A percentile compares a stretch with the other conserved stretches of the same genome.
Evolutionary conservation across 225 moss, liverwort and hornwort genomes (phyloP).

Genomic region (Polytrichum formosum): DNA sequence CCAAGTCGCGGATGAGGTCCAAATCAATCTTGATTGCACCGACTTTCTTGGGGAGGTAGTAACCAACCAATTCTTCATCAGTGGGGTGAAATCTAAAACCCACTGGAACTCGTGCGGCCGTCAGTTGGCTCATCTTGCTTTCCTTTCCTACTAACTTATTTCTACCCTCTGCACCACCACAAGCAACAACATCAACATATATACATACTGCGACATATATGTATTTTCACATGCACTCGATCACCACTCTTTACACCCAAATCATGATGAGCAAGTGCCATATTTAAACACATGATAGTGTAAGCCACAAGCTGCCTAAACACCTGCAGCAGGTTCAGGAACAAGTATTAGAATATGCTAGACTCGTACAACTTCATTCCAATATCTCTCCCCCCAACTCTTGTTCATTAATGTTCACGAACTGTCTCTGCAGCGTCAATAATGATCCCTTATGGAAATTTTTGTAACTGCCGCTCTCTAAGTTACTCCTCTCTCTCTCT

Average conservation of each 20-base stretch:
- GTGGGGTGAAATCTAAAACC: constrained; percentile 13
- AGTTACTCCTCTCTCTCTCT: not conserved
- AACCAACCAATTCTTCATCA: constrained; percentile 10
- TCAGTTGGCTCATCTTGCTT: constrained; percentile 1
- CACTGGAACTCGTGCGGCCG: constrained; percentile 8
- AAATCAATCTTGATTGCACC: constrained; percentile 9
- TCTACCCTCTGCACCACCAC: not conserved
- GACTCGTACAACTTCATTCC: not conserved
- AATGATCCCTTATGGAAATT: not conserved
- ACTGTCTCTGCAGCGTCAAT: no score
- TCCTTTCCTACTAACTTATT: no score
- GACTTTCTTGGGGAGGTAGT: constrained; percentile 12
- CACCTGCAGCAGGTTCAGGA: not conserved
- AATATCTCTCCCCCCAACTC: no score
- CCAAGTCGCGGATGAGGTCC: constrained; percentile 42
- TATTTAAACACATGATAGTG: not conserved
- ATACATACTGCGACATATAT: not conserved
- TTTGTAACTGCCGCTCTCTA: not conserved
- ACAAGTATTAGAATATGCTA: not conserved
- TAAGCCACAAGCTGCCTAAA: no score
- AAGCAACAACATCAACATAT: not conserved
- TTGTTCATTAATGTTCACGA: no score
- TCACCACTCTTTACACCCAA: not conserved
- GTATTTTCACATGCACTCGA: not conserved
- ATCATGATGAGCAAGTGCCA: not conserved